Evolutionary conservation across 129 eudicot genomes (phyloP), one percentile per base, ranked within the genome.

Genomic region (Chrysanthemum seticuspe): DNA sequence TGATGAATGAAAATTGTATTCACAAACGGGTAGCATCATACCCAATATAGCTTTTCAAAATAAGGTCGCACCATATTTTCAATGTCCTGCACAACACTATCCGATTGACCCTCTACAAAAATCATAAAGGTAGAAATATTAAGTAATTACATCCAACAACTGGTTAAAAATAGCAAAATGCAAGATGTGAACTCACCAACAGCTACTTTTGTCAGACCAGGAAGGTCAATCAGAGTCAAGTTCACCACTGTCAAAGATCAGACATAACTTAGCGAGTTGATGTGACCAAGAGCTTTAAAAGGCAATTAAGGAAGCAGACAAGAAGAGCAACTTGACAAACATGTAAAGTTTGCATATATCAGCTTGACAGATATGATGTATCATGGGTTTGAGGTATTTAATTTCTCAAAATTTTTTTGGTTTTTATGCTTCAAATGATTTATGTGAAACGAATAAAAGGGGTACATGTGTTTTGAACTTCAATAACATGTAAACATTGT

Each of bases 191-290:
- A 75, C 98, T 94, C 56, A 94, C 98, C n/a, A n/a, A n/a, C n/a
- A n/a, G n/a, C n/a, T n/a, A n/a, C n/a, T n/a, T n/a, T n/a, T n/a
- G n/a, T n/a, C 98, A 94, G 91, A 9, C 98, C 98, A 68, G 98
- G 98, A 81, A 94, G 98, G 79, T 94, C 98, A 60, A 94, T 83
- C 81, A 94, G 83, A 27, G 98, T 94, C 91, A 94, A 80, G 80
- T 94, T 94, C 74, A 94, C 98, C 78, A 94, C 98, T 94, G 88
- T 77, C 58, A 80, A 64, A 79, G 61, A 74, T 51, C 51, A 83
- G 18, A 67, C 19, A 85, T 67, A 78, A 10, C 64, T 53, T 44
- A 66, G 57, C 63, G 23, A 82, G 76, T 25, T 66, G 14, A 36
- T 25, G 58, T 40, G 59, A 50, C 13, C 63, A 55, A 58, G 68